phyloP scores from a whole-genome alignment of 2,329 filamentous ascomycete genomes.

The Arthrinium phaeospermum region DNA sequence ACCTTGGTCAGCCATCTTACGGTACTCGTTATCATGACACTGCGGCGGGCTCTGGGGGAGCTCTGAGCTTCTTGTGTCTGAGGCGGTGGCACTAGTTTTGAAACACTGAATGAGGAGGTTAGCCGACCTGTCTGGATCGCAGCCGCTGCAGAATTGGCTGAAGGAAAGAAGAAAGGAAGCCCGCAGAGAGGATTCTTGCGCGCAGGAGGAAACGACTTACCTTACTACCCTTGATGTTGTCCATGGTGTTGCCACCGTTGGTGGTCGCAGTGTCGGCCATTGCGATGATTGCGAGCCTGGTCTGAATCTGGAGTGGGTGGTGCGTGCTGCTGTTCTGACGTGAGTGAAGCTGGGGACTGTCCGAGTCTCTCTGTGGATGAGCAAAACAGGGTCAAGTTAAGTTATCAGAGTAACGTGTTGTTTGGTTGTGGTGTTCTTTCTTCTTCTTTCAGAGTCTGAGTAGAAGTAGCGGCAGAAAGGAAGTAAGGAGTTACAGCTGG shows the following conservation, averaged over 20 bases:
- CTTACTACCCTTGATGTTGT: conserved; percentile 60
- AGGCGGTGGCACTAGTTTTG: conserved; percentile 27
- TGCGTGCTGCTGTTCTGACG: neutral
- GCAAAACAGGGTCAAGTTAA: neutral
- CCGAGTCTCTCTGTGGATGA: neutral
- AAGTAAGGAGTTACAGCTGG: neutral
- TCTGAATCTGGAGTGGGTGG: neutral
- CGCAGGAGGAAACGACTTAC: conserved; percentile 42
- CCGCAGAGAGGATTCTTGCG: conserved; percentile 19
- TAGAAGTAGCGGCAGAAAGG: neutral
- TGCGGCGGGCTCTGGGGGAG: conserved; percentile 2
- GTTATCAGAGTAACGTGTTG: neutral
- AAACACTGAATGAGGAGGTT: conserved; percentile 43
- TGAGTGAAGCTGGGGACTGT: neutral
- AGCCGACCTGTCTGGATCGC: conserved; percentile 32
- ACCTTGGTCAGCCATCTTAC: neutral
- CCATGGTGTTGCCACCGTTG: conserved; percentile 54
- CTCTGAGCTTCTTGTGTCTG: neutral
- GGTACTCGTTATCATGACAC: conserved; percentile 27
- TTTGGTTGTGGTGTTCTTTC: neutral
- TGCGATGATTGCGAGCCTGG: conserved; percentile 1
- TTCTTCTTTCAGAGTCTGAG: neutral
- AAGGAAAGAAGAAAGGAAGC: neutral
- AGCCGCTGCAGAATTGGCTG: neutral
- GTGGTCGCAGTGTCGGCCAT: conserved; percentile 50